These are phyloP conservation scores for Trifolium dubium DNA, from an alignment of 306 rosid genomes.

Conservation along the genomic window DNA sequence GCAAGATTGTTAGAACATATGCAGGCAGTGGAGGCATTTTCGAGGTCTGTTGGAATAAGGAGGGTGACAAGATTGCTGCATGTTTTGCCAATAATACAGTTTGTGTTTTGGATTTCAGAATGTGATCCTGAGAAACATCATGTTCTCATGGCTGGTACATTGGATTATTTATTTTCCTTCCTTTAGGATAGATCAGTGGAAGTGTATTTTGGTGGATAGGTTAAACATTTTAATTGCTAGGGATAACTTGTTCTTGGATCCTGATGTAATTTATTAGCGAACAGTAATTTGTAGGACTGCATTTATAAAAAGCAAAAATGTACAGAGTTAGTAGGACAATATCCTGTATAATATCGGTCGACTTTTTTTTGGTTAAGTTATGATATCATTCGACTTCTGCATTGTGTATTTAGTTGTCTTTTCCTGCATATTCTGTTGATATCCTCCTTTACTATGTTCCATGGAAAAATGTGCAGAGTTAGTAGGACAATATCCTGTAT, in stretches of 20 bases:
- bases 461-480: constrained; percentile 37
- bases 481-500: constrained; percentile 16
- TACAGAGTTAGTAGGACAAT: constrained; percentile 34
- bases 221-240: constrained; percentile 40
- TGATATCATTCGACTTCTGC: neutral
- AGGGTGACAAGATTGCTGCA: constrained; percentile 86
- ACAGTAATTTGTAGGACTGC: constrained; percentile 32
- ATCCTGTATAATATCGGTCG: neutral
- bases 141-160: constrained; percentile 32
- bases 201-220: constrained; percentile 46
- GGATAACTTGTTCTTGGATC: constrained; percentile 39
- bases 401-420: constrained; percentile 9
- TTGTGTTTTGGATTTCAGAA: constrained; percentile 61
- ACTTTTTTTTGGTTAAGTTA: too few relatives aligned
- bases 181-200: constrained; percentile 38
- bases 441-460: neutral
- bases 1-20: constrained; percentile 79
- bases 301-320: constrained; percentile 30
- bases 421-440: constrained; percentile 1
- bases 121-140: constrained; percentile 33
- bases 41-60: constrained; percentile 94
- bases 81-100: constrained; percentile 82
- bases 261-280: constrained; percentile 29
- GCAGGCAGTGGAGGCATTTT: constrained; percentile 77
- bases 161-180: constrained; percentile 42